phyloP scores from a whole-genome alignment of 148 eudicot species.

The Heliamphora exappendiculata region DNA sequence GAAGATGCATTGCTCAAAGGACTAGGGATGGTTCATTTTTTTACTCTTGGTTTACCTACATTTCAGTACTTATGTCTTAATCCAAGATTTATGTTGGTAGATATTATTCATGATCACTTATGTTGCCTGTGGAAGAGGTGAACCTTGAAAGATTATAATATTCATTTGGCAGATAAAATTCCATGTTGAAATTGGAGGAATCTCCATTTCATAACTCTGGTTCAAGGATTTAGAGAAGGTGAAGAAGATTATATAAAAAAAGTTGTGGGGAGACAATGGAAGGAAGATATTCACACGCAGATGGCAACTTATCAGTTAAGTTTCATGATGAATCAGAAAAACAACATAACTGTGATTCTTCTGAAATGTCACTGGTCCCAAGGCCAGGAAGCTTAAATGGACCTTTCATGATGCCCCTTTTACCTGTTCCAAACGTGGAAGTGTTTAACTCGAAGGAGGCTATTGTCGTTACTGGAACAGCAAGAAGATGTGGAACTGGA shows the following conservation, averaged over 20 bases:
- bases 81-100: not conserved
- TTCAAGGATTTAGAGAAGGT: not conserved
- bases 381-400: slow-evolving; percentile 5
- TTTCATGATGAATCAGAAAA: slow-evolving; percentile 7
- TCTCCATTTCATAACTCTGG: not conserved
- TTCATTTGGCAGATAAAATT: not conserved
- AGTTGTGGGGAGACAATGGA: slow-evolving; percentile 10
- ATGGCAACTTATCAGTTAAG: not conserved
- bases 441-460: slow-evolving; percentile 24
- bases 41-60: not conserved
- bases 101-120: not conserved
- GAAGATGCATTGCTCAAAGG: no score
- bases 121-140: not conserved
- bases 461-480: slow-evolving; percentile 62
- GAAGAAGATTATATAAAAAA: not conserved
- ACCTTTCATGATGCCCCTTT: slow-evolving; percentile 32
- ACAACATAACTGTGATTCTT: slow-evolving; percentile 11
- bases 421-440: slow-evolving; percentile 27
- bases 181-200: not conserved
- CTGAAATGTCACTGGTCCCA: slow-evolving; percentile 17
- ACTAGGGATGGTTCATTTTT: no score
- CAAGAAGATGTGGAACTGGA: slow-evolving; percentile 47
- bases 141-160: not conserved
- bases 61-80: not conserved
- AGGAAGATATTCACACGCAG: slow-evolving; percentile 10